phyloP scores from a whole-genome alignment of 1,284 basidiomycete species.

The Rhodotorula glutinis region DNA sequence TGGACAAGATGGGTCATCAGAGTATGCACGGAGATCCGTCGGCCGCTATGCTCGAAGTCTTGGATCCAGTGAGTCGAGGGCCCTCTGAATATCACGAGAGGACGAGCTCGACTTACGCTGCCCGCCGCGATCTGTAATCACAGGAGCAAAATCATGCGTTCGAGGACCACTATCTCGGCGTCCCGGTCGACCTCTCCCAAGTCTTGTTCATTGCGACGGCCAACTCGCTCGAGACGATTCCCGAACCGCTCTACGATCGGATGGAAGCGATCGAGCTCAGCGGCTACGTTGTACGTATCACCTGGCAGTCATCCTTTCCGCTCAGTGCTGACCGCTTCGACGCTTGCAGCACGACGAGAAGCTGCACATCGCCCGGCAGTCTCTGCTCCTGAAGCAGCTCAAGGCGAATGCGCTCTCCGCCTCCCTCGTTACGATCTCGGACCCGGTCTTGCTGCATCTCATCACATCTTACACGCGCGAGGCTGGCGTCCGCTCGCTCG shows the following conservation, averaged over 20 bases:
- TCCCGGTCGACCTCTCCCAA: conserved; percentile 40
- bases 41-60: conserved; percentile 51
- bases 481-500: conserved; percentile 86
- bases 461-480: conserved; percentile 78
- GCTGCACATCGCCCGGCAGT: conserved; percentile 50
- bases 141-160: conserved; percentile 50
- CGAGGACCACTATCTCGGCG: conserved; percentile 50
- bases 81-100: no score
- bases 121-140: no score
- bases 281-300: conserved; percentile 46
- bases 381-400: conserved; percentile 81
- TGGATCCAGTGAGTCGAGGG: conserved; percentile 12
- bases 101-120: no score
- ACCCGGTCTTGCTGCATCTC: conserved; percentile 66
- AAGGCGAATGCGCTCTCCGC: conserved; percentile 62
- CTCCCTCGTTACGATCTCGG: conserved; percentile 59
- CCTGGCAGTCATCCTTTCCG: background rate
- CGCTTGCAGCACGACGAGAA: conserved; percentile 55
- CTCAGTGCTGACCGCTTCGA: no score
- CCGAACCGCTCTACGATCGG: conserved; percentile 50
- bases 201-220: conserved; percentile 53
- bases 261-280: conserved; percentile 51
- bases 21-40: conserved; percentile 51
- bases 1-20: conserved; percentile 50
- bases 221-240: conserved; percentile 51